Base-by-base conservation (phyloP, 495 filamentous ascomycete genomes). In the Aspergillus taichungensis region DNA sequence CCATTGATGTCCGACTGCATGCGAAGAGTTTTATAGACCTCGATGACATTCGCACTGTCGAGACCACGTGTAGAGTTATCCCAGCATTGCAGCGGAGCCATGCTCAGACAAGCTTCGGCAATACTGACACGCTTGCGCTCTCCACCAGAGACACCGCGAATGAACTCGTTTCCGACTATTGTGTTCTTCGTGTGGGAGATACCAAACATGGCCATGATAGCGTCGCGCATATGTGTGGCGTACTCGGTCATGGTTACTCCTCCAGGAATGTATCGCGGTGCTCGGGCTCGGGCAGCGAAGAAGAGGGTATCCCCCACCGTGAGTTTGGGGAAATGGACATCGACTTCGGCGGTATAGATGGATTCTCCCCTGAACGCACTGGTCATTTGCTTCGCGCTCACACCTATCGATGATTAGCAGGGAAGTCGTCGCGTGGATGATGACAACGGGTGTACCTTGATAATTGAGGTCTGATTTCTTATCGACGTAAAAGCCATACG, bases 1-100 rank as follows among this genome's bases (percentile, higher is more conserved):
- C 82, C 72, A 66, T 84, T 81, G 34, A 86, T 67, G 52, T 85
- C 77, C 8, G 82, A 82, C 54, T 84, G 73, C 13, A 81, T 69
- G 3, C 83, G 72, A 32, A 88, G 69, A 3, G 81, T 83, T 52
- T 80, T 82, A 50, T 72, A 63, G 44, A 63, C 62, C 7, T 86
- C 81, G 18, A 89, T 72, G 0, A 86, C 86, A 3, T 86, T 90
- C 9, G 78, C 82, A 13, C 82, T 81, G 54, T 92, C 87, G 10
- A 90, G 68, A 29, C 87, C 87, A 45, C 87, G 75, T 2, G 86
- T 88, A 37, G 74, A 78, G 63, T 92, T 89, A 56, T 90, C 87
- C 83, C 85, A 89, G n/a, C 77, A 84, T 38, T 78, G 72, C 9
- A 91, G 64, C 32, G 77, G 77, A 5, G 46, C 46, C 18, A 43